Base-by-base conservation (phyloP, 371 early-diverging fungal species). In the Mortierella sp. region DNA sequence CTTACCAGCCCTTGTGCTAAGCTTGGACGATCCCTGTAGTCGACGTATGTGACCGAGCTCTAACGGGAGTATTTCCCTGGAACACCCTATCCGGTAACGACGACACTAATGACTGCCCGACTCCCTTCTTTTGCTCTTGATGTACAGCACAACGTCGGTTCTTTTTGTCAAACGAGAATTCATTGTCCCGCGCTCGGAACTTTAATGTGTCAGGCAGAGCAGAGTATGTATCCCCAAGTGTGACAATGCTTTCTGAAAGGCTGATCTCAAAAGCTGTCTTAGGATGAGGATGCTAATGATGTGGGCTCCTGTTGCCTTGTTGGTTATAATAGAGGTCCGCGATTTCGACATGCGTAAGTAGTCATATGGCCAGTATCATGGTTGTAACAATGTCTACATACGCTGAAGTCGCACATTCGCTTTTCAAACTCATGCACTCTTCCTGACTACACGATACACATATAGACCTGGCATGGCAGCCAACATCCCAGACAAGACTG, bases 291-390 rank as follows among this genome's bases (percentile, higher is more conserved):
- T n/a, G n/a, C n/a, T n/a, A n/a, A n/a, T n/a, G n/a, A n/a, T n/a
- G n/a, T n/a, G n/a, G n/a, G n/a, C n/a, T n/a, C n/a, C n/a, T n/a
- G n/a, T 51, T 21, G 4, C 31, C 27, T 24, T 32, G 12, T 50
- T 6, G 15, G 0, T 19, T 24, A 42, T 30, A 17, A 39, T 49
- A 72, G 61, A 34, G 34, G 66, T 27, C 49, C 66, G 44, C 46
- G 26, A 17, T 72, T 50, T 43, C 41, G 50, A 15, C 57, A 56
- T 9, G 15, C 24, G 72, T 72, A 65, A 47, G 72, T 56, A n/a
- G n/a, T n/a, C n/a, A n/a, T n/a, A n/a, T n/a, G n/a, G n/a, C n/a
- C n/a, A n/a, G n/a, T n/a, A n/a, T n/a, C n/a, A n/a, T n/a, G n/a
- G n/a, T n/a, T n/a, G n/a, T n/a, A n/a, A n/a, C n/a, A n/a, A n/a